phyloP scores from a whole-genome alignment of 441 rosid species.

The Breynia disticha region DNA sequence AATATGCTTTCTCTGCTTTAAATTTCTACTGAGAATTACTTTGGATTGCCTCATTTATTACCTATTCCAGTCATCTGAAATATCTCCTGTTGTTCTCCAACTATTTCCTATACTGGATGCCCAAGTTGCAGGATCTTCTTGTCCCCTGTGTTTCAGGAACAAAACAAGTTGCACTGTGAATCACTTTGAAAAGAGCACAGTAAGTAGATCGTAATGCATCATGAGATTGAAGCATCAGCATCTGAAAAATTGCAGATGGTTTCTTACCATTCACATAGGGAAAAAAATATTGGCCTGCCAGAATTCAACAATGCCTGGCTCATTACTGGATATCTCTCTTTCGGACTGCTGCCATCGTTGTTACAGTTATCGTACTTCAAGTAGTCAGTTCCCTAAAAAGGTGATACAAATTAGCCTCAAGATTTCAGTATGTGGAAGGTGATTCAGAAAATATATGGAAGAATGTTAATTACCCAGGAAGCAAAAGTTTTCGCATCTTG shows the following conservation, averaged over 20 bases:
- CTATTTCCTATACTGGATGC: slow-evolving; percentile 42
- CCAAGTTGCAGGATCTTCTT: slow-evolving; percentile 56
- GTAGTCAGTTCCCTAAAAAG: slow-evolving; percentile 40
- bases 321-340: slow-evolving; percentile 36
- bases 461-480: slow-evolving; percentile 31
- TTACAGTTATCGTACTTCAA: slow-evolving; percentile 55
- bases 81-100: slow-evolving; percentile 56
- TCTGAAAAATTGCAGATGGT: background rate
- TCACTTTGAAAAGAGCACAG: no score
- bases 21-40: no score
- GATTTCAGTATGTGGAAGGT: background rate
- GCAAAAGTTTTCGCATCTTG: slow-evolving; percentile 55
- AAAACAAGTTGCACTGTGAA: background rate
- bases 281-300: slow-evolving; percentile 38
- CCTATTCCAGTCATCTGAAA: slow-evolving; percentile 37
- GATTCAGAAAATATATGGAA: background rate
- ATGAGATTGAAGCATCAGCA: background rate
- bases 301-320: slow-evolving; percentile 35
- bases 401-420: background rate
- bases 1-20: no score
- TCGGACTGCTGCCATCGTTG: slow-evolving; percentile 29
- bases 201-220: background rate
- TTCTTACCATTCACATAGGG: slow-evolving; percentile 42
- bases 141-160: slow-evolving; percentile 27
- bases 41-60: slow-evolving; percentile 1